Conservation (phyloP, 805 yeast genomes). For the Blastobotrys parvus region DNA sequence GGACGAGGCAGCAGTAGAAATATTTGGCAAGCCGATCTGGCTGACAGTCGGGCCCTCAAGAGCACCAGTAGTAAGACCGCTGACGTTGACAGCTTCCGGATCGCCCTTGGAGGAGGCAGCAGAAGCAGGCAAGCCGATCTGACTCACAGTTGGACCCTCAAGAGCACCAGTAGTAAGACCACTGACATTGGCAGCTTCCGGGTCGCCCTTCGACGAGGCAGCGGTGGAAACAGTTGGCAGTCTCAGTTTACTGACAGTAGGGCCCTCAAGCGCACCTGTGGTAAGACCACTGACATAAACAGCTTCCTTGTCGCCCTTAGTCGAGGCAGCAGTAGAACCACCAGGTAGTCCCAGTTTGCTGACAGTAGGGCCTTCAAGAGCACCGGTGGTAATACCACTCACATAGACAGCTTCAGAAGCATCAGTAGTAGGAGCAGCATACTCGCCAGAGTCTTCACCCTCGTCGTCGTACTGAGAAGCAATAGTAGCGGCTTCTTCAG, state of each 20-base stretch:
- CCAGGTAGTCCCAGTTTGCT: neutral
- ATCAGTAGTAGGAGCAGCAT: neutral
- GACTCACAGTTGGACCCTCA: neutral
- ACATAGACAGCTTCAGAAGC: neutral
- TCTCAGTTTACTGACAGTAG: neutral
- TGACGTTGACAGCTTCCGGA: neutral
- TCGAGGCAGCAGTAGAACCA: neutral
- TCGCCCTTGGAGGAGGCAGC: neutral
- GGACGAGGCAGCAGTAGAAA: neutral
- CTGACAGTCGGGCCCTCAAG: neutral
- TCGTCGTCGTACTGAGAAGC: constrained; percentile 2
- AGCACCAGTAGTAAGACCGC: neutral
- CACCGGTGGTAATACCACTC: neutral
- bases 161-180: neutral
- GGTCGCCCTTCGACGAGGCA: too few species aligned
- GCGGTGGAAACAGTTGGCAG: too few species aligned
- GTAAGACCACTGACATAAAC: neutral
- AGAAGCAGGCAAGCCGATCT: neutral
- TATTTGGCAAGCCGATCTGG: too few species aligned
- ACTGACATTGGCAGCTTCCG: neutral
- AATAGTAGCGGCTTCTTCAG: constrained; percentile 17
- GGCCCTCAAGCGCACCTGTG: neutral
- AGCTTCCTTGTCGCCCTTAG: neutral
- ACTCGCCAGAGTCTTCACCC: neutral
- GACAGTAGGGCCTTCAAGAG: neutral